Evolutionary conservation across 1,284 basidiomycete species (phyloP).

Genomic region (Naganishia albida): DNA sequence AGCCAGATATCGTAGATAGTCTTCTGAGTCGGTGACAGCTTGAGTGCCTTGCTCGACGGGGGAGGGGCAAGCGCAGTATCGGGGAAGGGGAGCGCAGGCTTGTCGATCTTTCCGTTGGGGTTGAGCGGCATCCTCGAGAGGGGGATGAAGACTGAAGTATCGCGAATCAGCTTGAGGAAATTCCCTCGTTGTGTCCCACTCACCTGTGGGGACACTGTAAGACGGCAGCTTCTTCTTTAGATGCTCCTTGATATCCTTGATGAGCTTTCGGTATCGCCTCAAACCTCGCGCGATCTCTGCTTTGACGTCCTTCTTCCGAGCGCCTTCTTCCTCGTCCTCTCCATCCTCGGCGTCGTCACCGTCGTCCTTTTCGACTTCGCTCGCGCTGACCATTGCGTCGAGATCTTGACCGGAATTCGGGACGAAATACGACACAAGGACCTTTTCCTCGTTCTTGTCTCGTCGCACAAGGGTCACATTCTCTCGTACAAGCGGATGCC

Average conservation of each 20-base stretch:
- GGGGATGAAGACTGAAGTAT: conserved; percentile 77
- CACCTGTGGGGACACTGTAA: conserved; percentile 85
- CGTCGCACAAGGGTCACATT: conserved; percentile 95
- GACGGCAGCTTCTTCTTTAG: conserved; percentile 96
- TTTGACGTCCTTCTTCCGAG: conserved; percentile 51
- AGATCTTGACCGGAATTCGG: conserved; percentile 71
- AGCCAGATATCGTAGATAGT: conserved; percentile 82
- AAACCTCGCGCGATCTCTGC: conserved; percentile 69
- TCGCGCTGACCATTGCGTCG: conserved; percentile 72
- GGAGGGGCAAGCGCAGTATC: conserved; percentile 74
- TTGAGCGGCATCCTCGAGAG: conserved; percentile 94
- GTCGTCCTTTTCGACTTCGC: conserved; percentile 59
- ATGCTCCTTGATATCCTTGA: conserved; percentile 91
- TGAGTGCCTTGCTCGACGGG: conserved; percentile 38
- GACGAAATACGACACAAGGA: conserved; percentile 98
- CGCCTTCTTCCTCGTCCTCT: conserved; percentile 61
- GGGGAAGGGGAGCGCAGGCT: conserved; percentile 96
- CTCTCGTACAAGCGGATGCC: conserved; percentile 90
- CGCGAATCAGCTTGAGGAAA: background rate
- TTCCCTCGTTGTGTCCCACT: conserved; percentile 29
- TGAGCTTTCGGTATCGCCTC: conserved; percentile 78
- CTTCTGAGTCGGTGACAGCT: conserved; percentile 71
- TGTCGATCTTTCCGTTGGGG: conserved; percentile 99
- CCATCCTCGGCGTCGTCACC: conserved; percentile 62
- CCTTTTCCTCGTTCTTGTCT: conserved; percentile 99